These are phyloP conservation scores for Clarireedia homoeocarpa DNA, from an alignment of 2,329 filamentous ascomycete genomes.

Conservation along the genomic window DNA sequence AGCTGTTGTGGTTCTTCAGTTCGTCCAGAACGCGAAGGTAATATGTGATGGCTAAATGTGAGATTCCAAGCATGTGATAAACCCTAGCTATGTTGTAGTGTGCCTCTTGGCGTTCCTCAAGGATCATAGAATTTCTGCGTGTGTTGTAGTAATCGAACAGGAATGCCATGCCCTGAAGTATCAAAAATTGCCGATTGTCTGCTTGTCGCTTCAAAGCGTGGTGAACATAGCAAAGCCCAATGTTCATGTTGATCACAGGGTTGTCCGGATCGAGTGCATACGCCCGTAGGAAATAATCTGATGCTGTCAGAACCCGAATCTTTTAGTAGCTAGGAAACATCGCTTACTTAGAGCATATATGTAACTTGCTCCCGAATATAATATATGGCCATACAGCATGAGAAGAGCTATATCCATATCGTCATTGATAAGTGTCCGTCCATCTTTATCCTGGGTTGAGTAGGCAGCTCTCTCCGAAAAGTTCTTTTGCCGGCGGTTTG, in stretches of 20 bases:
- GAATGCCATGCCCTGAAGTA: conserved; percentile 79
- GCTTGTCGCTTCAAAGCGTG: conserved; percentile 83
- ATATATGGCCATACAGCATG: conserved; percentile 82
- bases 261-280: conserved; percentile 69
- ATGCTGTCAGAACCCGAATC: neutral
- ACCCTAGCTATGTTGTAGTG: conserved; percentile 73
- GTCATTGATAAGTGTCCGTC: conserved; percentile 24
- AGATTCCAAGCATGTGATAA: conserved; percentile 68
- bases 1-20: conserved; percentile 15
- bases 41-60: conserved; percentile 62
- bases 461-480: conserved; percentile 36
- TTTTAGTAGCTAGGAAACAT: neutral
- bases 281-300: conserved; percentile 76
- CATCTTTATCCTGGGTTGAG: conserved; percentile 30
- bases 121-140: conserved; percentile 34
- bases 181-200: conserved; percentile 81
- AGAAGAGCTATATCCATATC: conserved; percentile 70
- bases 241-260: conserved; percentile 69
- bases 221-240: conserved; percentile 80
- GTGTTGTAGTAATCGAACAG: conserved; percentile 64
- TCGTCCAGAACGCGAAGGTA: conserved; percentile 50
- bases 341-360: conserved; percentile 64
- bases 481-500: conserved; percentile 38
- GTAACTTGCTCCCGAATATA: conserved; percentile 78
- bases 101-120: conserved; percentile 59